Evolutionary conservation across 1,284 basidiomycete genomes (phyloP).

Genomic region (Bondarzewia mesenterica): DNA sequence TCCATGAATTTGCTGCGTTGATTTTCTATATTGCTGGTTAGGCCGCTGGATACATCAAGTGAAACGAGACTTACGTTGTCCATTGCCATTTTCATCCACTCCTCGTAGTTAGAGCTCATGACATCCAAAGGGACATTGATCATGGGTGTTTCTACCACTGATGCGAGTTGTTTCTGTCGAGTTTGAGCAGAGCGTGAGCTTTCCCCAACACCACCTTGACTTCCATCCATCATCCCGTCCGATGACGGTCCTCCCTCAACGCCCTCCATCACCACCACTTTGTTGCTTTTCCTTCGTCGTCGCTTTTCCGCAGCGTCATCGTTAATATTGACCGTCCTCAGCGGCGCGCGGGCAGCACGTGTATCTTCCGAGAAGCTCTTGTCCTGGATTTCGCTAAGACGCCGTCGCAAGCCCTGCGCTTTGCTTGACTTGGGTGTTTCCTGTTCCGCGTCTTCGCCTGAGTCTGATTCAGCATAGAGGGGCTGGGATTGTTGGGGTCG

Average conservation of each 20-base stretch:
- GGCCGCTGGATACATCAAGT: constrained; percentile 1
- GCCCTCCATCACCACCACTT: constrained; percentile 38
- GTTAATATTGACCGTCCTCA: constrained; percentile 62
- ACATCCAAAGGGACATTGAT: constrained; percentile 67
- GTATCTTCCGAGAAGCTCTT: constrained; percentile 40
- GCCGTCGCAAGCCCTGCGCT: constrained; percentile 37
- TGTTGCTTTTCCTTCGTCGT: constrained; percentile 64
- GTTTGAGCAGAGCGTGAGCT: constrained; percentile 31
- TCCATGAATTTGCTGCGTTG: constrained; percentile 97
- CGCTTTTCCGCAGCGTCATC: constrained; percentile 77
- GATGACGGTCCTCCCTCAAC: constrained; percentile 44
- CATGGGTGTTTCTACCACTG: constrained; percentile 47
- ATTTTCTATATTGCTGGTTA: constrained; percentile 74
- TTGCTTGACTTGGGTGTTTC: constrained; percentile 39
- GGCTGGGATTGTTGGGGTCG: constrained; percentile 8
- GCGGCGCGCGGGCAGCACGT: constrained; percentile 31
- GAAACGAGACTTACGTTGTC: constrained; percentile 65
- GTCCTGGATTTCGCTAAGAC: constrained; percentile 53
- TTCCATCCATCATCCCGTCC: neutral
- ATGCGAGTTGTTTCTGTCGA: constrained; percentile 55
- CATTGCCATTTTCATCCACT: constrained; percentile 99
- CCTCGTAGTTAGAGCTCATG: constrained; percentile 88
- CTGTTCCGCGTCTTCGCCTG: constrained; percentile 19
- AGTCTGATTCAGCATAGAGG: constrained; percentile 17
- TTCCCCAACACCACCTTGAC: constrained; percentile 14